A percentile compares a stretch with the other conserved stretches of the same genome.
Conservation (phyloP, 495 filamentous ascomycete species). For the Copromyces sp. region DNA sequence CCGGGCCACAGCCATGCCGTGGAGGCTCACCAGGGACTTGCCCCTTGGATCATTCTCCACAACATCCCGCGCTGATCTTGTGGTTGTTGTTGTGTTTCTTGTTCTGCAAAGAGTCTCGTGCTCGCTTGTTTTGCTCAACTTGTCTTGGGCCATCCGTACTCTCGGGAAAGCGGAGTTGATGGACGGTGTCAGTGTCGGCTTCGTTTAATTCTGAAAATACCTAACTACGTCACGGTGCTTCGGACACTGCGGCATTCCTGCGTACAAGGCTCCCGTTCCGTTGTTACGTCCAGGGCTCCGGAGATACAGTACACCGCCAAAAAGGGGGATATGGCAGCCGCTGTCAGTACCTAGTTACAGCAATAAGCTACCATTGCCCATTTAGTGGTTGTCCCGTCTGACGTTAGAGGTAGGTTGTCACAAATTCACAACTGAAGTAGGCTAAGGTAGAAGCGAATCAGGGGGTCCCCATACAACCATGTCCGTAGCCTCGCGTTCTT, state of each 20-base stretch:
- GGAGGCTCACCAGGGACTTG: neutral
- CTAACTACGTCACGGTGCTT: neutral
- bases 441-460: neutral
- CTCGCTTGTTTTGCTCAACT: neutral
- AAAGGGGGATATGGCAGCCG: neutral
- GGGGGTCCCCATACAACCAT: neutral
- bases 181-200: neutral
- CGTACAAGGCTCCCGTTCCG: neutral
- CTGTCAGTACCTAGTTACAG: neutral
- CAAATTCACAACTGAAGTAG: neutral
- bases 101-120: neutral
- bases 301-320: neutral
- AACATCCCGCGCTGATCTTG: neutral
- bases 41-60: neutral
- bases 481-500: neutral
- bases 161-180: neutral
- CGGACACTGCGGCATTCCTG: neutral
- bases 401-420: neutral
- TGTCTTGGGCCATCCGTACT: neutral
- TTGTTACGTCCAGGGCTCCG: neutral
- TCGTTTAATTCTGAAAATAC: neutral
- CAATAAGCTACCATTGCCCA: neutral
- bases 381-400: too few species aligned
- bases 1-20: neutral
- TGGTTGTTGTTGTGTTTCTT: neutral